Evolutionary conservation across 192 early-diverging fungal species (phyloP).

Genomic region (Dissophora globulifera): DNA sequence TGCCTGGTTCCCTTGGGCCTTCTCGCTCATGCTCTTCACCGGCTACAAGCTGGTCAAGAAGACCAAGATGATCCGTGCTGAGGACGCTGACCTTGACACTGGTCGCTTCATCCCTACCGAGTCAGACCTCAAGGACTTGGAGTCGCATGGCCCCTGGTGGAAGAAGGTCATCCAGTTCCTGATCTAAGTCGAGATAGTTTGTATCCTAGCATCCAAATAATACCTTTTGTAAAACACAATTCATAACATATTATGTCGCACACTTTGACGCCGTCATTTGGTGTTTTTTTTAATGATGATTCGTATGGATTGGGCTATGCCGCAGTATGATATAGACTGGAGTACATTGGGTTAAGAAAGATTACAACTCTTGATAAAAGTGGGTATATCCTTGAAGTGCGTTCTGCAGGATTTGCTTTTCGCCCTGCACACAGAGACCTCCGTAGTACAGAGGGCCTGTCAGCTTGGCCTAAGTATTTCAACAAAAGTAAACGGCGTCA

Average conservation of each 20-base stretch:
- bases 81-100: constrained; percentile 65
- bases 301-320: too few species aligned
- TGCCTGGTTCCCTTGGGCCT: constrained; percentile 12
- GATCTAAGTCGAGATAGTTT: too few species aligned
- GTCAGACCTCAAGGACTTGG: constrained; percentile 8
- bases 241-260: too few species aligned
- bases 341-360: too few species aligned
- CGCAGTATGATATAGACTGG: too few species aligned
- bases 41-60: constrained; percentile 57
- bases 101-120: constrained; percentile 28
- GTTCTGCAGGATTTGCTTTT: constrained; percentile 49
- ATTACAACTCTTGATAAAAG: constrained; percentile 26
- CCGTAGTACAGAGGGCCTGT: constrained; percentile 39
- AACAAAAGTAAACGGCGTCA: too few species aligned
- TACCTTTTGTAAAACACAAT: too few species aligned
- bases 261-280: too few species aligned
- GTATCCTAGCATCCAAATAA: too few species aligned
- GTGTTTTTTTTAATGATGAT: too few species aligned
- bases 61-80: constrained; percentile 56
- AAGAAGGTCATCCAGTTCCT: neutral
- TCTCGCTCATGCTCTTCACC: constrained; percentile 50
- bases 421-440: constrained; percentile 45
- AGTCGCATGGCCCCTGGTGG: neutral
- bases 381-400: constrained; percentile 21
- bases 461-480: constrained; percentile 41